These are phyloP conservation scores for Soucietia sequanensis DNA, from an alignment of 805 yeast species.

Conservation along the genomic window DNA sequence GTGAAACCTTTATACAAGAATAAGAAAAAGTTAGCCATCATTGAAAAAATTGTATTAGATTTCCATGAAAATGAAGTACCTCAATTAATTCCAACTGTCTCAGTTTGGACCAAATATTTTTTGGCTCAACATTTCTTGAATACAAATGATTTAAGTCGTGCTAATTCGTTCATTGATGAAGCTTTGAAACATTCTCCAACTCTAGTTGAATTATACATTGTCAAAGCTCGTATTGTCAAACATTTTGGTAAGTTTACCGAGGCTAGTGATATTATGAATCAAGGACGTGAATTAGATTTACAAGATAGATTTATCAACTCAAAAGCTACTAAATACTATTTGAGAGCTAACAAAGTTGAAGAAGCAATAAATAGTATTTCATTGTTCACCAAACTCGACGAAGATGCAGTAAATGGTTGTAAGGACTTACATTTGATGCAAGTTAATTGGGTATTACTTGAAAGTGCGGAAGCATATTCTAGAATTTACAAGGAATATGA, in stretches of 20 bases:
- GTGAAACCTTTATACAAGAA: slow-evolving; percentile 75
- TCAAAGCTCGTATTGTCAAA: slow-evolving; percentile 78
- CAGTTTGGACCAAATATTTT: slow-evolving; percentile 72
- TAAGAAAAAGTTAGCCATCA: slow-evolving; percentile 33
- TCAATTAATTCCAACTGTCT: slow-evolving; percentile 43
- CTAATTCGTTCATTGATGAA: slow-evolving; percentile 55
- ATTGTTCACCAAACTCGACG: slow-evolving; percentile 77
- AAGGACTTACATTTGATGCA: slow-evolving; percentile 87
- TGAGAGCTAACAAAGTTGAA: slow-evolving; percentile 72
- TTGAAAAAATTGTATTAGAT: slow-evolving; percentile 54
- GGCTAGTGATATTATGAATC: slow-evolving; percentile 67
- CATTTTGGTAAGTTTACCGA: slow-evolving; percentile 58
- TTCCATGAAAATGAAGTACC: slow-evolving; percentile 36
- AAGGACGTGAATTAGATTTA: slow-evolving; percentile 72
- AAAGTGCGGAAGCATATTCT: slow-evolving; percentile 78
- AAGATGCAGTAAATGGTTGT: slow-evolving; percentile 76
- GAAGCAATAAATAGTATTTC: slow-evolving; percentile 74
- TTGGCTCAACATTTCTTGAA: slow-evolving; percentile 75
- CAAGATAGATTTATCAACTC: slow-evolving; percentile 93
- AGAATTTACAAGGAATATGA: slow-evolving; percentile 48
- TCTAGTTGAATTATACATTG: slow-evolving; percentile 73
- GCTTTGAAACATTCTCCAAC: slow-evolving; percentile 80
- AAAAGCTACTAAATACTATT: slow-evolving; percentile 77
- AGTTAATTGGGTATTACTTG: slow-evolving; percentile 84
- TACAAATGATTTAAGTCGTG: slow-evolving; percentile 50